Base-by-base conservation (phyloP, 2,329 filamentous ascomycete genomes). In the Claviceps citrina region DNA sequence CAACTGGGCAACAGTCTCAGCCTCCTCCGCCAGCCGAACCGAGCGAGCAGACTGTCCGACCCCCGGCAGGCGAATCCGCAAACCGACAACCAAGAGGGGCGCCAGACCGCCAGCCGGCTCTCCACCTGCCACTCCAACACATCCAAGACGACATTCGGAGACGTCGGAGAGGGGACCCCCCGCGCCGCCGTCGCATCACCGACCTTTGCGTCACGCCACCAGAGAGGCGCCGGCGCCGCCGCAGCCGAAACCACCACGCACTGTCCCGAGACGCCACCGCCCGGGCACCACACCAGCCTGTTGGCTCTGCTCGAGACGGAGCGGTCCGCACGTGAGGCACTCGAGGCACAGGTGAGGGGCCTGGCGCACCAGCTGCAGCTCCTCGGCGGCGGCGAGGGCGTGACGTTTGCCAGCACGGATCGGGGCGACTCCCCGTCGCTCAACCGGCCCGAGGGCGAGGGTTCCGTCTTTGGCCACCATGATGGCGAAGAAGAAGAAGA, bases 271-370 rank as follows among this genome's bases (percentile, higher is more conserved):
- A 53, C 1, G 56, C 65, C 18, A 60, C 60, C 2, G n/a, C 51
- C 56, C 13, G 67, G 73, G 36, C 65, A 72, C 37, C 71, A 71
- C 44, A 60, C 61, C 6, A 64, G 61, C 2, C 59, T 78, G 13
- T 53, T 68, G 22, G 61, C 65, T 13, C 61, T 78, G 41, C 60
- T 79, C 20, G 64, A 75, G 42, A 62, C 64, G 1, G 76, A 80
- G 51, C 71, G 73, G 20, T 63, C 64, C 1, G 70, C 70, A 5
- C 65, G 76, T 5, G 61, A 67, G 41, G 60, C 65, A 4, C 64
- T 80, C 4, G 76, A 78, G 51, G 57, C 61, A 2, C 65, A 76
- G 42, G 71, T 79, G 25, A 67, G 62, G 41, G 66, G 62, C 31
- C 59, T 80, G 5, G 63, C 62, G 18, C 65, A 68, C 26, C 65